These are phyloP conservation scores for Neurospora sp. DNA, from an alignment of 2,329 filamentous ascomycete genomes.

Conservation along the genomic window DNA sequence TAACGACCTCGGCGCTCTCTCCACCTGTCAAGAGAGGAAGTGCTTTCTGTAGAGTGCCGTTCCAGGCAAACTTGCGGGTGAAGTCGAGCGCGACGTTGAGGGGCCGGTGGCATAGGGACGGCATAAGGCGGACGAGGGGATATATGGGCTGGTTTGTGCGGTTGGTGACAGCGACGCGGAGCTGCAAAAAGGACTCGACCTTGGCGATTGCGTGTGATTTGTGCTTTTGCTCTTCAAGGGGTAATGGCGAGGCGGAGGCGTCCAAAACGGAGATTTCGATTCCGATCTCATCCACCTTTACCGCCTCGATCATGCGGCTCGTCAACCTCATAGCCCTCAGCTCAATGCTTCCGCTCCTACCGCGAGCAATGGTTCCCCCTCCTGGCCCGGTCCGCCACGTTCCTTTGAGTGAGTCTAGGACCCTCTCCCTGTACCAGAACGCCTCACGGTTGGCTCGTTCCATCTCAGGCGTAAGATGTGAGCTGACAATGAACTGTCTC, in stretches of 20 bases:
- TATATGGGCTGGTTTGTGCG: conserved; percentile 57
- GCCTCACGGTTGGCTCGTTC: conserved; percentile 71
- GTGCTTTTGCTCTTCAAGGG: conserved; percentile 9
- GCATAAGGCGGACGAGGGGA: conserved; percentile 67
- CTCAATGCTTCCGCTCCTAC: conserved; percentile 60
- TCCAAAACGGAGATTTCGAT: conserved; percentile 50
- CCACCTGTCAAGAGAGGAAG: conserved; percentile 54
- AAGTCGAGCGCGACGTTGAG: conserved; percentile 68
- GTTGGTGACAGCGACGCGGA: conserved; percentile 67
- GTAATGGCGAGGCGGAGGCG: conserved; percentile 8
- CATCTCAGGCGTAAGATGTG: conserved; percentile 67
- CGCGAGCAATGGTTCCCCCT: conserved; percentile 30
- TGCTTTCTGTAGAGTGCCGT: conserved; percentile 69
- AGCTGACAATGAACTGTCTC: conserved; percentile 86
- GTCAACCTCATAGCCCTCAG: conserved; percentile 66
- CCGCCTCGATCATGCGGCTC: conserved; percentile 69
- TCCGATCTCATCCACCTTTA: conserved; percentile 71
- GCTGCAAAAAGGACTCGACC: conserved; percentile 56
- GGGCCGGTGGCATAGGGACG: conserved; percentile 64
- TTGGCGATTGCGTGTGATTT: conserved; percentile 9
- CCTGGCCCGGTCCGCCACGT: conserved; percentile 55
- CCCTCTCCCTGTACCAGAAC: conserved; percentile 83
- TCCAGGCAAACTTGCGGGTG: conserved; percentile 74
- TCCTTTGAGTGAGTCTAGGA: conserved; percentile 62
- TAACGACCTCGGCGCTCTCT: conserved; percentile 46